phyloP scores from a whole-genome alignment of 2,329 filamentous ascomycete species.

The Pseudocercospora ulei region DNA sequence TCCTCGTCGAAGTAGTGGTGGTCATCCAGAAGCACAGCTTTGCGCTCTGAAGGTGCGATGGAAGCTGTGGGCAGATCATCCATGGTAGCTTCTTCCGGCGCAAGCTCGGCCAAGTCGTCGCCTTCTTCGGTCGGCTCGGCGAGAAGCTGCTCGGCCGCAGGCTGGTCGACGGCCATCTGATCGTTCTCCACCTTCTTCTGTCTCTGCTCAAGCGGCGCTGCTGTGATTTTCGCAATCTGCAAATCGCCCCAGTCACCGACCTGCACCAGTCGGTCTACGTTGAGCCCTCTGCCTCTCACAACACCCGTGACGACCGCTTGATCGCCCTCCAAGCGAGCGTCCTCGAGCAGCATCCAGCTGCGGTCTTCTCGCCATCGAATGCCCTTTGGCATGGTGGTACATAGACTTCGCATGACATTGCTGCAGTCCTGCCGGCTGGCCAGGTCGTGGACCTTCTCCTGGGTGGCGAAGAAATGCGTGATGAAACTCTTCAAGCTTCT shows the following conservation, averaged over 20 bases:
- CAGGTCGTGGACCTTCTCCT: conserved; percentile 82
- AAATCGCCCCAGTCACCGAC: conserved; percentile 91
- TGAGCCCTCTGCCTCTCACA: conserved; percentile 74
- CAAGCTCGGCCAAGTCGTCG: conserved; percentile 72
- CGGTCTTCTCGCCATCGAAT: conserved; percentile 91
- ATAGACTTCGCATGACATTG: conserved; percentile 82
- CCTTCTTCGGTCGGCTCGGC: conserved; percentile 67
- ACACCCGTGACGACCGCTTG: conserved; percentile 61
- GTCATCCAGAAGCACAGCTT: conserved; percentile 87
- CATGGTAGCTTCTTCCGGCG: conserved; percentile 78
- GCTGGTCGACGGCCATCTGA: conserved; percentile 59
- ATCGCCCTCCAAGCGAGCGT: conserved; percentile 57
- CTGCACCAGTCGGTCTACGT: conserved; percentile 81
- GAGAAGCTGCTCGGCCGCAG: conserved; percentile 49
- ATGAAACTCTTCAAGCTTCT: conserved; percentile 85
- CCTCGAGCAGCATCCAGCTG: conserved; percentile 88
- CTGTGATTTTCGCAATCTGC: conserved; percentile 79
- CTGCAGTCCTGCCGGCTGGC: conserved; percentile 83
- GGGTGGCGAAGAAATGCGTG: conserved; percentile 83
- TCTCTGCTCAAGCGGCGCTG: conserved; percentile 55
- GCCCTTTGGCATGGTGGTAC: conserved; percentile 84
- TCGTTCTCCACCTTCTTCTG: conserved; percentile 46
- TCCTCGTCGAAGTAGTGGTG: conserved; percentile 97
- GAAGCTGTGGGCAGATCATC: conserved; percentile 50
- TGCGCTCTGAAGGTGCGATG: conserved; percentile 46